These are phyloP conservation scores for Balamuthia mandrillaris DNA, from an alignment of 208 protist species.

Conservation along the genomic window DNA sequence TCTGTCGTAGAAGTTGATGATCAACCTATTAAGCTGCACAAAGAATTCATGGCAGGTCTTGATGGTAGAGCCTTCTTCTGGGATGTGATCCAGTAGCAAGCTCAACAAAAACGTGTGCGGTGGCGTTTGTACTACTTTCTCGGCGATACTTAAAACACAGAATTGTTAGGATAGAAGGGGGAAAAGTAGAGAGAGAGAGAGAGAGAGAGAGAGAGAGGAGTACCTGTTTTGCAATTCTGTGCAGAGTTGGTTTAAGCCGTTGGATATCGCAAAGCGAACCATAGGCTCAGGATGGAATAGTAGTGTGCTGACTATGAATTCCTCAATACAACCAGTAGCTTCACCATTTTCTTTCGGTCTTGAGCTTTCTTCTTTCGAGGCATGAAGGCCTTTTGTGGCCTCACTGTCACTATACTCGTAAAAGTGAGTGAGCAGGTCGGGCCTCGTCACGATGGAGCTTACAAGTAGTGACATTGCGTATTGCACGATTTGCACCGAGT, in stretches of 20 bases:
- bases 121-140: background rate
- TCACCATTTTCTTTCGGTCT: background rate
- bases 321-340: background rate
- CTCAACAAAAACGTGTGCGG: background rate
- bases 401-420: constrained; percentile 1
- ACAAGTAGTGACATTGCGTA: constrained; percentile 29
- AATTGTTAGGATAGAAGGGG: background rate
- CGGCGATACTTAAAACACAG: background rate
- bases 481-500: constrained; percentile 32
- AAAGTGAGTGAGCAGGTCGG: background rate
- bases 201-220: background rate
- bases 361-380: background rate
- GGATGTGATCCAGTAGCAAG: background rate
- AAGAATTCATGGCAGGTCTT: constrained; percentile 17
- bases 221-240: background rate
- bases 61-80: background rate
- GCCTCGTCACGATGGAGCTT: background rate
- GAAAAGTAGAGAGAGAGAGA: background rate
- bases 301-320: background rate
- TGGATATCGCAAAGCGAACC: background rate
- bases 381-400: too few species aligned
- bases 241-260: background rate
- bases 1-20: background rate
- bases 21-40: background rate
- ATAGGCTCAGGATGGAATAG: background rate